phyloP scores from a whole-genome alignment of 1,139 yeast species.

The Nakaseomyces glabratus region DNA sequence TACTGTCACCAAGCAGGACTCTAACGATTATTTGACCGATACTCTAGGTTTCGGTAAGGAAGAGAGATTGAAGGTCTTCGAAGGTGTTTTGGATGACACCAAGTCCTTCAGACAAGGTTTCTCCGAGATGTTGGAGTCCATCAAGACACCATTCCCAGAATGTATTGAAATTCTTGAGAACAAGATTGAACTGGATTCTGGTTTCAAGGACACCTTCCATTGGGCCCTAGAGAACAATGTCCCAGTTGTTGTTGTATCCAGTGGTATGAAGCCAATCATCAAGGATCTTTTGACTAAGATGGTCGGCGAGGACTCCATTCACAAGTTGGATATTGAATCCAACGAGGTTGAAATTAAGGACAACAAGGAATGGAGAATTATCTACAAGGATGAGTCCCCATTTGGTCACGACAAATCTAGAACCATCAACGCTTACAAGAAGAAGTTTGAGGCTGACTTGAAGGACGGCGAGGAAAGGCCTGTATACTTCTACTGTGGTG shows the following conservation, averaged over 20 bases:
- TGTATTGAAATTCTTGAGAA: constrained; percentile 60
- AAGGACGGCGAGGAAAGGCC: constrained; percentile 38
- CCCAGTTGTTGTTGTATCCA: constrained; percentile 72
- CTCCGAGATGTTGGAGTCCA: constrained; percentile 70
- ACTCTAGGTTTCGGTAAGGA: constrained; percentile 75
- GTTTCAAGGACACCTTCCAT: constrained; percentile 69
- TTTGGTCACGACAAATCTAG: constrained; percentile 94
- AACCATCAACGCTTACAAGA: constrained; percentile 60
- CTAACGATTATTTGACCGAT: constrained; percentile 87
- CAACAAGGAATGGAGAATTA: constrained; percentile 68
- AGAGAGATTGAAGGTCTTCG: constrained; percentile 58
- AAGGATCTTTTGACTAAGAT: constrained; percentile 62
- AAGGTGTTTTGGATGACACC: constrained; percentile 61
- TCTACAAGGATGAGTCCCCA: constrained; percentile 72
- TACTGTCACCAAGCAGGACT: constrained; percentile 85
- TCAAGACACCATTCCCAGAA: constrained; percentile 67
- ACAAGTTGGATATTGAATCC: constrained; percentile 69
- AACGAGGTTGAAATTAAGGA: constrained; percentile 59
- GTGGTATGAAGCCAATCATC: constrained; percentile 91
- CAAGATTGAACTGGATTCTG: constrained; percentile 75
- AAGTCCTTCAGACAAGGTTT: constrained; percentile 76
- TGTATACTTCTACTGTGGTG: constrained; percentile 82
- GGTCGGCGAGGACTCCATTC: constrained; percentile 68
- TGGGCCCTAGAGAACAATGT: constrained; percentile 68
- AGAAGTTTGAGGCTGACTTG: constrained; percentile 36